A percentile compares a stretch with the other conserved stretches of the same genome.
phyloP scores from a whole-genome alignment of 2,329 filamentous ascomycete genomes.

The Beauveria sp. region DNA sequence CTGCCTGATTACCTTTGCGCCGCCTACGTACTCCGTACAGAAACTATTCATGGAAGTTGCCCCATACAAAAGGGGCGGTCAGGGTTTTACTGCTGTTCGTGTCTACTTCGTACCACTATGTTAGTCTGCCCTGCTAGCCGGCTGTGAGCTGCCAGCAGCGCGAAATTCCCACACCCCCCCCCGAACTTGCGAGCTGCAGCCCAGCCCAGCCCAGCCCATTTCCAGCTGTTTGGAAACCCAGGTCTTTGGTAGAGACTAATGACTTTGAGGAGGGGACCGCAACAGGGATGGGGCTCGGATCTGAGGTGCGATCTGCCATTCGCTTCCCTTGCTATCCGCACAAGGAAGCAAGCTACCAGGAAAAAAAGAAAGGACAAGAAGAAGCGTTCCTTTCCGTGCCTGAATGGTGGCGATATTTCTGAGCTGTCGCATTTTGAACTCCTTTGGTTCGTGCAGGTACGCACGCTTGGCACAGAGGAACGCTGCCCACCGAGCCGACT shows the following conservation, averaged over 20 bases:
- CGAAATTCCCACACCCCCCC: background rate
- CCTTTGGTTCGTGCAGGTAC: background rate
- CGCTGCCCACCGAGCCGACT: background rate
- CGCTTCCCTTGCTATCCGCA: background rate
- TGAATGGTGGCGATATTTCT: background rate
- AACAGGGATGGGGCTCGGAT: conserved; percentile 1
- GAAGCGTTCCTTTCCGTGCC: background rate
- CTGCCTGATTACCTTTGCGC: background rate
- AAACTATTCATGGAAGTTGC: too few relatives aligned
- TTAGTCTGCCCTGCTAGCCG: background rate
- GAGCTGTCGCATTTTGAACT: conserved; percentile 1
- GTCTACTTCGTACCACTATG: too few relatives aligned
- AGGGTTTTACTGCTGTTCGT: background rate
- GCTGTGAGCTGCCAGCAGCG: background rate
- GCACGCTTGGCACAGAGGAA: background rate
- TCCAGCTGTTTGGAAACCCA: conserved; percentile 3
- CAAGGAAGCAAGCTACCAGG: background rate
- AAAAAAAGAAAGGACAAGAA: background rate
- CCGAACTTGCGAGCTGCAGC: background rate
- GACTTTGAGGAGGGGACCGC: background rate
- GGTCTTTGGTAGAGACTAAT: background rate
- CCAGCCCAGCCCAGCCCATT: conserved; percentile 8
- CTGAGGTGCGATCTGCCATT: conserved; percentile 9
- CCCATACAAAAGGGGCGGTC: background rate
- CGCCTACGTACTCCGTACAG: background rate